phyloP scores from a whole-genome alignment of 768 basidiomycete genomes.

The Rhizopogon salebrosus region DNA sequence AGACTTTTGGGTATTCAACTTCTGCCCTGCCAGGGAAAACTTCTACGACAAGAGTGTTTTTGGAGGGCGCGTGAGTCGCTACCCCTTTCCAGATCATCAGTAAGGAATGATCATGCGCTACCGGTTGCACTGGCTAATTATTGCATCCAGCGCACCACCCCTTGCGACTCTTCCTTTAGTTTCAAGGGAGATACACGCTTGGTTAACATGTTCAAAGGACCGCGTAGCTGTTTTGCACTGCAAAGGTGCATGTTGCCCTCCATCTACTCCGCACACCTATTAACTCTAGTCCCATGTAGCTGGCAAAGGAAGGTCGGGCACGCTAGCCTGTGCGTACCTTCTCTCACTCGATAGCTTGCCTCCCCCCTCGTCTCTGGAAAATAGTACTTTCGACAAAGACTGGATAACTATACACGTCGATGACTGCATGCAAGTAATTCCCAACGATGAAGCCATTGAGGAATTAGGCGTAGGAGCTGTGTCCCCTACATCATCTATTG shows the following conservation, averaged over 20 bases:
- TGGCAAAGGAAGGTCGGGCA: slow-evolving; percentile 83
- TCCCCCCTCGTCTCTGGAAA: slow-evolving; percentile 41
- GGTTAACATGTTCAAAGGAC: slow-evolving; percentile 61
- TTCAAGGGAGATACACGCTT: slow-evolving; percentile 67
- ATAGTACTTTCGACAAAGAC: slow-evolving; percentile 43
- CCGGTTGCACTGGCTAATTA: not conserved
- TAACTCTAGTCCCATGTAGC: slow-evolving; percentile 33
- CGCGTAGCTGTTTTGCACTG: slow-evolving; percentile 82
- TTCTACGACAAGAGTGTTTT: slow-evolving; percentile 68
- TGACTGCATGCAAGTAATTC: slow-evolving; percentile 43
- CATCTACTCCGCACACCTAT: slow-evolving; percentile 1
- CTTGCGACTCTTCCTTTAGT: slow-evolving; percentile 67
- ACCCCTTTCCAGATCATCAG: slow-evolving; percentile 91
- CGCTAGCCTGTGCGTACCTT: slow-evolving; percentile 78
- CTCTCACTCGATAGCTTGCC: slow-evolving; percentile 51
- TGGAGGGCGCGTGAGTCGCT: slow-evolving; percentile 70
- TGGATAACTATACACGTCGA: slow-evolving; percentile 44
- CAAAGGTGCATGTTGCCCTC: slow-evolving; percentile 50
- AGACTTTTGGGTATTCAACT: slow-evolving; percentile 87
- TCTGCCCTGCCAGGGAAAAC: slow-evolving; percentile 80
- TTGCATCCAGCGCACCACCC: slow-evolving; percentile 59
- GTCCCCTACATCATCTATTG: slow-evolving; percentile 9
- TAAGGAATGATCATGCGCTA: slow-evolving; percentile 31
- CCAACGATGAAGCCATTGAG: slow-evolving; percentile 29
- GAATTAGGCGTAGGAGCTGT: slow-evolving; percentile 12